Percentiles rank a stretch among this genome's conserved stretches.
These are phyloP conservation scores for Aegilops umbellulata DNA, from an alignment of 176 grass and related monocot genomes.

Conservation along the genomic window DNA sequence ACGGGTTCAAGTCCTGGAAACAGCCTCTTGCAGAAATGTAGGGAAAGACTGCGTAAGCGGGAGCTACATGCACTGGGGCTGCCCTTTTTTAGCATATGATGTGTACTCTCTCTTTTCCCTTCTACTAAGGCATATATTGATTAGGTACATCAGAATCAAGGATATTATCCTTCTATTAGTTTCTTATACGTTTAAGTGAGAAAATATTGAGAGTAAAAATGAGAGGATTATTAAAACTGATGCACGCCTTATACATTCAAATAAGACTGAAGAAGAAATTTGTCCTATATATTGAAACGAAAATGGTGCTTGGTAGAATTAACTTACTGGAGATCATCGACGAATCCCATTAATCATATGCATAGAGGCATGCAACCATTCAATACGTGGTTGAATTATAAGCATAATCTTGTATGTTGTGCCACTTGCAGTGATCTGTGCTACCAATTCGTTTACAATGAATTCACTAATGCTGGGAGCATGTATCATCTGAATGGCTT, in stretches of 20 bases:
- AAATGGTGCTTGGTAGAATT: not conserved
- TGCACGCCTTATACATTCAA: not conserved
- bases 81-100: too few relatives aligned
- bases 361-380: not conserved
- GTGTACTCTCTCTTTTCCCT: not conserved
- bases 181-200: not conserved
- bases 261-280: not conserved
- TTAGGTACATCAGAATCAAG: not conserved
- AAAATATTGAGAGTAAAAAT: not conserved
- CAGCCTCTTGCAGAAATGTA: too few relatives aligned
- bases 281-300: not conserved
- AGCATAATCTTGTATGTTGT: not conserved
- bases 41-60: too few relatives aligned
- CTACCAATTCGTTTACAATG: not conserved
- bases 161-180: not conserved
- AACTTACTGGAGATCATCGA: not conserved
- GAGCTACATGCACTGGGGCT: too few relatives aligned
- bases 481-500: not conserved
- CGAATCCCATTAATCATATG: not conserved
- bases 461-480: not conserved
- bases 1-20: too few relatives aligned
- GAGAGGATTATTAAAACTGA: not conserved
- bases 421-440: not conserved
- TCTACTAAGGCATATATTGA: not conserved
- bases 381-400: not conserved